phyloP scores from a whole-genome alignment of 495 filamentous ascomycete genomes.

The Talaromyces ruber region DNA sequence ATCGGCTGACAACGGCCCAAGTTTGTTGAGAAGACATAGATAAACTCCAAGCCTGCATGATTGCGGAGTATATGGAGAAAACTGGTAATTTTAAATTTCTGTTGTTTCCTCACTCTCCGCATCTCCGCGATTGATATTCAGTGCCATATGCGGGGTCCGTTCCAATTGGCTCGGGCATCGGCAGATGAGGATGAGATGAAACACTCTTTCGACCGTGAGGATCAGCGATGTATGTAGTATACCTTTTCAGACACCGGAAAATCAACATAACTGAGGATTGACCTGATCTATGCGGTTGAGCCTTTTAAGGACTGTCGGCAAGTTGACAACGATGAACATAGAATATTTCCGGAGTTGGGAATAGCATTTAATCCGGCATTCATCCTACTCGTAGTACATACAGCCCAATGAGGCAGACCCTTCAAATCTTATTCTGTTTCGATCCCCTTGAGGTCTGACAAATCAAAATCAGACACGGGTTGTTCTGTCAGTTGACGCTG shows the following conservation, averaged over 20 bases:
- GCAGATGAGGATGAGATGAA: neutral
- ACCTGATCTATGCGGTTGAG: neutral
- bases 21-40: neutral
- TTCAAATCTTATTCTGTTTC: neutral
- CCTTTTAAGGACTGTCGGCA: neutral
- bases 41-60: neutral
- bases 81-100: neutral
- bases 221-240: neutral
- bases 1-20: neutral
- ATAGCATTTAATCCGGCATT: neutral
- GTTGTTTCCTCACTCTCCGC: neutral
- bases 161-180: neutral
- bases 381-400: neutral
- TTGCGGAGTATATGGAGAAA: conserved; percentile 1
- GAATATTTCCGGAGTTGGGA: neutral
- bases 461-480: neutral
- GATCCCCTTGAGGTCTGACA: neutral
- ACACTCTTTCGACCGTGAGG: neutral
- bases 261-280: neutral
- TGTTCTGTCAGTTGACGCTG: neutral
- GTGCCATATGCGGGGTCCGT: neutral
- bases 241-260: conserved; percentile 1
- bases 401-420: neutral
- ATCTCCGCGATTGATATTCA: conserved; percentile 5
- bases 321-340: neutral